These are phyloP conservation scores for Claviceps cyperi DNA, from an alignment of 2,329 filamentous ascomycete genomes.

Conservation along the genomic window DNA sequence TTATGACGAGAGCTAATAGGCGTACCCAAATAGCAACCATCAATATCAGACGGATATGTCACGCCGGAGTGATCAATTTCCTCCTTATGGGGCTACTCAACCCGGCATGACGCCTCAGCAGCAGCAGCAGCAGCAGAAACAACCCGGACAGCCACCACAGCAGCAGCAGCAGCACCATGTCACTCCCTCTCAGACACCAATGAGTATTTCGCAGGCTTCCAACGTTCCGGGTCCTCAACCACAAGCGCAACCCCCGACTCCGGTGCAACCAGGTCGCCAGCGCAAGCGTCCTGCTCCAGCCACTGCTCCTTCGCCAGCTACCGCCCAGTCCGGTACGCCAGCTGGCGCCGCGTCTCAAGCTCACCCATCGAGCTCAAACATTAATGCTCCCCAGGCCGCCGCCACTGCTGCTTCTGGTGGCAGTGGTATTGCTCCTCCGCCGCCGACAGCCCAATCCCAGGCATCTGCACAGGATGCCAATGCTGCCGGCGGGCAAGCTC, in stretches of 20 bases:
- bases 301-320: conserved; percentile 23
- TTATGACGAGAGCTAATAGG: conserved; percentile 13
- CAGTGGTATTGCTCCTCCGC: conserved; percentile 4
- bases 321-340: conserved; percentile 18
- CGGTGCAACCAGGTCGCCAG: conserved; percentile 23
- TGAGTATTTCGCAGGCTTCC: conserved; percentile 29
- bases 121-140: conserved; percentile 12
- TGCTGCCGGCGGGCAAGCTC: conserved; percentile 23
- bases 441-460: conserved; percentile 14
- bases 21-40: conserved; percentile 23
- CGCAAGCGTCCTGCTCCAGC: conserved; percentile 28
- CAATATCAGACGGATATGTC: conserved; percentile 38
- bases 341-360: conserved; percentile 18
- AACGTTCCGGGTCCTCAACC: conserved; percentile 17
- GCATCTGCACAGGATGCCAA: conserved; percentile 17
- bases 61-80: conserved; percentile 26
- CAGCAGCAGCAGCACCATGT: conserved; percentile 23
- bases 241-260: conserved; percentile 24
- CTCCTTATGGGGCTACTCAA: conserved; percentile 25
- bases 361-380: conserved; percentile 17
- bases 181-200: conserved; percentile 25
- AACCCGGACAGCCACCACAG: conserved; percentile 11
- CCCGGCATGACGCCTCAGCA: conserved; percentile 23
- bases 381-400: conserved; percentile 15
- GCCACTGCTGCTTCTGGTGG: background rate